Percentiles rank a stretch among this genome's conserved stretches.
Conservation (phyloP, 768 basidiomycete genomes). For the Lactarius deliciosus region DNA sequence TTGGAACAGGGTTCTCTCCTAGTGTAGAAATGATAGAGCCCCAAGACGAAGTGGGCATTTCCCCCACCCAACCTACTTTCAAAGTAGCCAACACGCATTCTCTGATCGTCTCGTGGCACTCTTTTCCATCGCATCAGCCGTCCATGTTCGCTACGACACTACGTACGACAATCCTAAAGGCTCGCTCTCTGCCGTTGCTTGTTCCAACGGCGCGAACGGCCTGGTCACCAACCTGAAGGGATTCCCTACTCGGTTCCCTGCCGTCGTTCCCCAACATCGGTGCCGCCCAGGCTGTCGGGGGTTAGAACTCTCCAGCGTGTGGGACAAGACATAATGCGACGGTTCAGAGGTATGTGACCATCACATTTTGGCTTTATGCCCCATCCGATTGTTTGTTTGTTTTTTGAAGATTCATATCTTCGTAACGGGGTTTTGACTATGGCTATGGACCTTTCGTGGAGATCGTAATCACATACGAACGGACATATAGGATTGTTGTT, state of each 20-base stretch:
- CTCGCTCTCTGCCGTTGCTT: constrained; percentile 14
- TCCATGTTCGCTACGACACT: not conserved
- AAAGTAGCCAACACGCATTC: not conserved
- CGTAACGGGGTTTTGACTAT: too few species aligned
- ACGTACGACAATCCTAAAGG: too few species aligned
- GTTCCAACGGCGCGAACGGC: constrained; percentile 38
- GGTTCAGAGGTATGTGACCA: too few species aligned
- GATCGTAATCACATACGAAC: too few species aligned
- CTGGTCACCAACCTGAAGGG: constrained; percentile 33
- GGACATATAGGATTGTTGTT: too few species aligned
- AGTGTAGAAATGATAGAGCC: not conserved
- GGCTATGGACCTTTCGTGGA: too few species aligned
- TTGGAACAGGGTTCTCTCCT: not conserved
- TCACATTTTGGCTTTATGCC: too few species aligned
- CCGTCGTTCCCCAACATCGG: constrained; percentile 28
- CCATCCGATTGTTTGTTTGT: too few species aligned
- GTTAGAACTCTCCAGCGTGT: constrained; percentile 35
- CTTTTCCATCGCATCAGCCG: constrained; percentile 13
- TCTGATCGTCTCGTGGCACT: constrained; percentile 20
- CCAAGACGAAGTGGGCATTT: not conserved
- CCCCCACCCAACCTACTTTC: not conserved
- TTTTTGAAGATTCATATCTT: too few species aligned
- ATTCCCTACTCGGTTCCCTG: constrained; percentile 37
- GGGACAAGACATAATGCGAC: constrained; percentile 25
- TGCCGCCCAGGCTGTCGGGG: constrained; percentile 36